phyloP scores from a whole-genome alignment of 2,329 filamentous ascomycete species.

The Nannizzia gypsea region DNA sequence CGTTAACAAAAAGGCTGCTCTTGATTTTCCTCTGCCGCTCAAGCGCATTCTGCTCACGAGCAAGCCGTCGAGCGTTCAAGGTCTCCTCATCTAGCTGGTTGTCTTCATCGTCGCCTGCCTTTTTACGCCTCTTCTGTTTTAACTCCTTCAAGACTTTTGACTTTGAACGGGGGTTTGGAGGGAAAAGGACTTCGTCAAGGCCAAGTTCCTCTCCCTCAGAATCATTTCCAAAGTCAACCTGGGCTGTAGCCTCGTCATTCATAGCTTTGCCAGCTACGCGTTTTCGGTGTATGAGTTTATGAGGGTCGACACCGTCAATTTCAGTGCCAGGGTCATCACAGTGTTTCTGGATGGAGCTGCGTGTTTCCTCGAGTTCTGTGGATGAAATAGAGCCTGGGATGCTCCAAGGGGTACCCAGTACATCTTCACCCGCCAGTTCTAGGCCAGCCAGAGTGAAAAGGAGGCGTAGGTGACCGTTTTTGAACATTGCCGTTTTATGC shows the following conservation, averaged over 20 bases:
- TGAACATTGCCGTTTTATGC: constrained; percentile 66
- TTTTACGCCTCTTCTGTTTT: constrained; percentile 48
- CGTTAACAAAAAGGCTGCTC: constrained; percentile 67
- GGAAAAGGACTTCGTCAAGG: constrained; percentile 54
- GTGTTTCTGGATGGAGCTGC: constrained; percentile 63
- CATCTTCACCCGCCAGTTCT: constrained; percentile 57
- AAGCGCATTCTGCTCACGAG: constrained; percentile 54
- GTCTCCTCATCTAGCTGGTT: constrained; percentile 53
- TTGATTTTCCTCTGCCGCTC: constrained; percentile 73
- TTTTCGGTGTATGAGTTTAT: constrained; percentile 68
- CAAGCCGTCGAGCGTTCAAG: constrained; percentile 47
- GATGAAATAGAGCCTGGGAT: constrained; percentile 56
- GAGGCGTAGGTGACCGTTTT: constrained; percentile 75
- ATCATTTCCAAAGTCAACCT: constrained; percentile 59
- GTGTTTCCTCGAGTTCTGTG: constrained; percentile 52
- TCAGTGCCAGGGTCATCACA: constrained; percentile 69
- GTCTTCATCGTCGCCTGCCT: constrained; percentile 34
- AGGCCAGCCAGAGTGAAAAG: constrained; percentile 68
- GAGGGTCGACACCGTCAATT: constrained; percentile 61
- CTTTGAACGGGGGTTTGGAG: constrained; percentile 39
- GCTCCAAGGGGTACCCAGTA: constrained; percentile 64
- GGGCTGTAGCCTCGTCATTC: constrained; percentile 24
- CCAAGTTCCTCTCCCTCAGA: constrained; percentile 49
- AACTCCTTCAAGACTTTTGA: constrained; percentile 45
- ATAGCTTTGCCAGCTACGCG: constrained; percentile 29